Percentiles rank a stretch among this genome's conserved stretches.
phyloP scores from a whole-genome alignment of 768 basidiomycete genomes.

The Termitomyces bulborhizus region DNA sequence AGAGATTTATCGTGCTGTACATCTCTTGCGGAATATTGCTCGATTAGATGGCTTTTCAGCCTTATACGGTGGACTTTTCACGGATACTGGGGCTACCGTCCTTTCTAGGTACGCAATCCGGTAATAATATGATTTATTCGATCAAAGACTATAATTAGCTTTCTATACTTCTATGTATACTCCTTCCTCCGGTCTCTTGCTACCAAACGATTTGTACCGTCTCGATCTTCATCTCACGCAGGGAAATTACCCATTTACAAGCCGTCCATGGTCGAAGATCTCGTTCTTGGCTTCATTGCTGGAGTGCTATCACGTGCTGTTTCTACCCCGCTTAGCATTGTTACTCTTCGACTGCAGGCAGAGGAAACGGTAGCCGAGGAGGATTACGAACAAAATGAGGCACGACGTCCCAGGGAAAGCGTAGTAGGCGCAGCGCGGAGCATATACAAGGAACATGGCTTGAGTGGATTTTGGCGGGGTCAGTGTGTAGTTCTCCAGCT shows the following conservation, averaged over 20 bases:
- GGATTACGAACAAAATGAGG: neutral
- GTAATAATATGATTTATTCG: neutral
- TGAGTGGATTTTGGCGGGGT: neutral
- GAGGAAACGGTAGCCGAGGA: neutral
- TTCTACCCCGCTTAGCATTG: neutral
- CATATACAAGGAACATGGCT: neutral
- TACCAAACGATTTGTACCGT: neutral
- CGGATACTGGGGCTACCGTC: neutral
- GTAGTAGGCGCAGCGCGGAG: neutral
- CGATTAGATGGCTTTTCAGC: neutral
- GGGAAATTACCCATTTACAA: neutral
- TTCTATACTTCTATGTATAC: neutral
- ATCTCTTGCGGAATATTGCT: neutral
- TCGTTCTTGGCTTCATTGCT: neutral
- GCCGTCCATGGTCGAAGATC: neutral
- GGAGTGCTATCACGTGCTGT: neutral
- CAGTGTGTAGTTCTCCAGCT: neutral
- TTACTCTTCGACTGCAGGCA: neutral
- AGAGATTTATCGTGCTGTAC: neutral
- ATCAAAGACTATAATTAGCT: neutral
- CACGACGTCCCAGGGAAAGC: neutral
- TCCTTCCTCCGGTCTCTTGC: neutral
- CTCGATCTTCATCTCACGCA: neutral
- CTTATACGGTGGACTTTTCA: neutral
- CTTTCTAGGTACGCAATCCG: neutral